phyloP scores from a whole-genome alignment of 345 rosid species.

The Noccaea bulbosa region DNA sequence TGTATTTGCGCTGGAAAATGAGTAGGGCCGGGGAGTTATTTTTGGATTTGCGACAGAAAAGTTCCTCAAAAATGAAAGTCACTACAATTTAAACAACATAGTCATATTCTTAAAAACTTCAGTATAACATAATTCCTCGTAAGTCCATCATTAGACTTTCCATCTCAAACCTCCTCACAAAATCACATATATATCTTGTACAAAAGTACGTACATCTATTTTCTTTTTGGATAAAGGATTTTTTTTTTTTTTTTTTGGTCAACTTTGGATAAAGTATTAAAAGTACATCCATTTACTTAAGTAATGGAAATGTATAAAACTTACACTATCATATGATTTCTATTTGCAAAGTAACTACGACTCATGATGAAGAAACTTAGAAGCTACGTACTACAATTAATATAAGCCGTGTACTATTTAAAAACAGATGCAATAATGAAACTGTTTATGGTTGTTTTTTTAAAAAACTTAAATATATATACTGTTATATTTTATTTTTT shows the following conservation, averaged over 20 bases:
- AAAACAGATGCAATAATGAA: conserved; percentile 27
- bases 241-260: too few relatives aligned
- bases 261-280: too few relatives aligned
- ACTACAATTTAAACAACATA: neutral
- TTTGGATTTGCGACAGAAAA: neutral
- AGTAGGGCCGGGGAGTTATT: neutral
- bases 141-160: neutral
- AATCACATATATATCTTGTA: neutral
- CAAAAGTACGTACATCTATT: neutral
- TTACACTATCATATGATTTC: conserved; percentile 29
- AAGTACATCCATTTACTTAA: neutral
- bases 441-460: neutral
- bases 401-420: neutral
- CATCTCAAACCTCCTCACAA: neutral
- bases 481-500: neutral
- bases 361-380: conserved; percentile 22
- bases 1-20: neutral
- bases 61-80: neutral
- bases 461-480: neutral
- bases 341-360: conserved; percentile 13
- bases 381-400: conserved; percentile 42
- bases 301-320: neutral
- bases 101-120: neutral
- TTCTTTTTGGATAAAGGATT: too few relatives aligned
- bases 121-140: neutral